Base-by-base conservation (phyloP, 768 basidiomycete genomes). In the Hypholoma sublateritium region DNA sequence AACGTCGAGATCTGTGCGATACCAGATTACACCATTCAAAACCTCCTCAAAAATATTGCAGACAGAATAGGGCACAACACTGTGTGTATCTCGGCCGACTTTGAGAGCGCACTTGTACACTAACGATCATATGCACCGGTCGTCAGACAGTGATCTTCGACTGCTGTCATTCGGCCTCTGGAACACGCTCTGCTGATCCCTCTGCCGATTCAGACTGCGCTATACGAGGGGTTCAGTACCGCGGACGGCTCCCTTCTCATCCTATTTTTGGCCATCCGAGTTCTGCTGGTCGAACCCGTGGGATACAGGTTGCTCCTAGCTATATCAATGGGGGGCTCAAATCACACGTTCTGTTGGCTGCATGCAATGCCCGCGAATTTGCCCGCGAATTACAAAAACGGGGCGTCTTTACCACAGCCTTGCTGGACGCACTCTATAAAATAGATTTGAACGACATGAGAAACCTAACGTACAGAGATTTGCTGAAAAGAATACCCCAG, bases 11-110 rank as follows among this genome's bases (percentile, higher is more conserved):
- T 80, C 13, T 35, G 52, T 24, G 84, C 83, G 37, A 82, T 87
- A 59, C 82, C 82, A 25, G 85, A 85, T 68, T 77, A 78, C 46
- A 85, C 84, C 11, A 68, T 86, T 48, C 74, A 72, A 36, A 76
- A 80, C 24, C 77, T 85, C 71, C 67, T 87, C 19, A 59, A 62
- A 51, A 77, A 81, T 50, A 77, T 87, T 25, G 70, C 75, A 16
- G 66, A 70, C 5, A 70, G 66, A 19, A 87, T 85, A 60, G 85
- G 84, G 16, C 71, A 86, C 66, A 87, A 87, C 58, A 80, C 86
- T 9, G 58, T 62, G 16, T 44, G 51, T 19, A n/a, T 2, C 12
- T 19, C n/a, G n/a, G n/a, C n/a, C 28, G 16, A 16, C 34, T 22
- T 36, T 17, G n/a, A 21, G 22, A 16, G 6, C 14, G 9, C 11